phyloP scores from a whole-genome alignment of 2,329 filamentous ascomycete species.

The Apiospora arundinis region DNA sequence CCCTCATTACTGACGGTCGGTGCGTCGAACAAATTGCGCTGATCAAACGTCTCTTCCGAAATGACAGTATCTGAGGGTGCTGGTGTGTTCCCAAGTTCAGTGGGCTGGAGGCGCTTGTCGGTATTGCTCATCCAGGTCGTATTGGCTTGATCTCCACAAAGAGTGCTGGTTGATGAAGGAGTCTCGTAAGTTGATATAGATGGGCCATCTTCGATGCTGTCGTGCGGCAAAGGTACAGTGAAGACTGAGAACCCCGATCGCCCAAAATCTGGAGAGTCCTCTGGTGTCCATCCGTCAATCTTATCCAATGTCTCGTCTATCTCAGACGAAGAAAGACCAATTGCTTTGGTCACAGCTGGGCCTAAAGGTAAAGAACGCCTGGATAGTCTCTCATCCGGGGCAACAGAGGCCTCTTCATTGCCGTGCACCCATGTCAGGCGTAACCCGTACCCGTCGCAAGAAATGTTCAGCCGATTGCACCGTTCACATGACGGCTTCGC shows the following conservation, averaged over 20 bases:
- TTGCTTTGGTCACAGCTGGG: background rate
- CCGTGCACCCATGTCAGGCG: slow-evolving; percentile 29
- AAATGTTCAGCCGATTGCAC: slow-evolving; percentile 24
- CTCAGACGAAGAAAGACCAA: slow-evolving; percentile 21
- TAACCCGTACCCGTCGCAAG: slow-evolving; percentile 32
- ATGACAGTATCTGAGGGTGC: background rate
- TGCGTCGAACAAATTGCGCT: background rate
- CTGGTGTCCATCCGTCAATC: slow-evolving; percentile 28
- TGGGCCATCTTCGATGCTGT: background rate
- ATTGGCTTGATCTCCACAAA: background rate
- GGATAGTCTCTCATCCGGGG: background rate
- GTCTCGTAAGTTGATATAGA: background rate
- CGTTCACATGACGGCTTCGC: slow-evolving; percentile 24
- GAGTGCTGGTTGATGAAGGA: background rate
- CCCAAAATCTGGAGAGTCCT: background rate
- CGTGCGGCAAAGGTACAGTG: background rate
- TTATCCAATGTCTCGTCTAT: slow-evolving; percentile 20
- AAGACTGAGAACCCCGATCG: slow-evolving; percentile 21
- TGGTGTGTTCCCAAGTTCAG: background rate
- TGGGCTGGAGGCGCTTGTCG: background rate
- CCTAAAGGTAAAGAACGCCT: background rate
- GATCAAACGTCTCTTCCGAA: background rate
- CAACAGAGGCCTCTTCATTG: background rate
- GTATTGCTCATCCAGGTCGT: background rate
- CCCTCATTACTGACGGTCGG: no score